Conservation (phyloP, 106 monocot species). For the Allium fistulosum region DNA sequence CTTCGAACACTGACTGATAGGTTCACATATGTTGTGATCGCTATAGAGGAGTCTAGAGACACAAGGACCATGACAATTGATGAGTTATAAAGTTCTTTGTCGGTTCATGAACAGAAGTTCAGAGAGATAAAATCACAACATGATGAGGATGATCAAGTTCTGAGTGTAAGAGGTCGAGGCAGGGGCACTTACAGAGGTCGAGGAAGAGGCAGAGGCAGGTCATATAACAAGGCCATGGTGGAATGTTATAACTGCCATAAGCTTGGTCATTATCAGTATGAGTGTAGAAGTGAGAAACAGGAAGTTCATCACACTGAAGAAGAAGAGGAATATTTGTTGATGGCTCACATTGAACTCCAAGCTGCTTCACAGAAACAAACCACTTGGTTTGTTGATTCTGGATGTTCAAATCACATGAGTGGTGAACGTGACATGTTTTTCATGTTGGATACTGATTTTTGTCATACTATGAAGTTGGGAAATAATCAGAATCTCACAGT, state of each 20-base stretch:
- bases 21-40: not conserved
- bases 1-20: not conserved
- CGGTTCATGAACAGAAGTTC: not conserved
- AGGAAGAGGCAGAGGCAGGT: not conserved
- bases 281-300: not conserved
- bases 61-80: not conserved
- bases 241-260: not conserved
- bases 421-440: no score
- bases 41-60: conserved; percentile 6
- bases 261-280: not conserved
- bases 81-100: not conserved
- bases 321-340: no score
- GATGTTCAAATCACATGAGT: no score
- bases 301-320: not conserved
- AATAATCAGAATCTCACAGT: no score
- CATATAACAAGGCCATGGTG: not conserved
- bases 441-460: no score
- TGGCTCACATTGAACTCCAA: no score
- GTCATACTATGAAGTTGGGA: no score
- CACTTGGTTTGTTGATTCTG: no score
- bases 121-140: no score
- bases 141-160: no score
- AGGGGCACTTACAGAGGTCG: not conserved
- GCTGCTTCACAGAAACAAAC: no score
- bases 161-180: not conserved